Conservation (phyloP, 352 stramenopile species). For the Globisporangium spiculum region DNA sequence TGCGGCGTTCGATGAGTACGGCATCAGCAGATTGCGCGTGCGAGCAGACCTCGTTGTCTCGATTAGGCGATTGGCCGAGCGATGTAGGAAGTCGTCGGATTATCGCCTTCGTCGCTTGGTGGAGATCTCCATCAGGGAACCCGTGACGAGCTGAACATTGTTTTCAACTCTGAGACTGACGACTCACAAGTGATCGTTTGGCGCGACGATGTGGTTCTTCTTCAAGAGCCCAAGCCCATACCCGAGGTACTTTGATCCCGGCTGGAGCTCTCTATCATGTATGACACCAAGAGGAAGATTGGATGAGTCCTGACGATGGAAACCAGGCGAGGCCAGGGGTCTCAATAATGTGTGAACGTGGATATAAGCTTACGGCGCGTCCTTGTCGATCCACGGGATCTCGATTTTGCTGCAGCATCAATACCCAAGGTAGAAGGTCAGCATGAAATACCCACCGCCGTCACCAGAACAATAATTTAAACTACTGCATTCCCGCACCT, state of each 20-base stretch:
- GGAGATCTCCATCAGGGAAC: not conserved
- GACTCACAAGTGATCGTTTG: conserved; percentile 32
- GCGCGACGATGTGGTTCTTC: conserved; percentile 58
- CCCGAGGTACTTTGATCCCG: conserved; percentile 72
- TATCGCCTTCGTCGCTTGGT: conserved; percentile 17
- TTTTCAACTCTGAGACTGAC: not conserved
- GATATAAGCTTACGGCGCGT: conserved; percentile 6
- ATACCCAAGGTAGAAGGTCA: not conserved
- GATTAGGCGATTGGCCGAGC: conserved; percentile 43
- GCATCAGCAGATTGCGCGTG: conserved; percentile 39
- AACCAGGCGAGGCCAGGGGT: not conserved
- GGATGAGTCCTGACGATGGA: not conserved
- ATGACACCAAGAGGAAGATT: not conserved
- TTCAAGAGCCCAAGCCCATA: conserved; percentile 77
- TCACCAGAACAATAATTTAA: not conserved
- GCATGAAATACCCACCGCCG: not conserved
- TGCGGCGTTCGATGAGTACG: conserved; percentile 38
- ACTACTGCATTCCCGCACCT: conserved; percentile 6
- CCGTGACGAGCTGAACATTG: not conserved
- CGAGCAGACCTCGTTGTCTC: conserved; percentile 46
- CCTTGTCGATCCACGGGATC: conserved; percentile 12
- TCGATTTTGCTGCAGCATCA: conserved; percentile 3
- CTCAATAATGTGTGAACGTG: not conserved
- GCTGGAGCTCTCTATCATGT: conserved; percentile 33
- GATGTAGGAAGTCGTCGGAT: conserved; percentile 33